Conservation (phyloP, 164 flowering plant species). For the Santalum album region DNA sequence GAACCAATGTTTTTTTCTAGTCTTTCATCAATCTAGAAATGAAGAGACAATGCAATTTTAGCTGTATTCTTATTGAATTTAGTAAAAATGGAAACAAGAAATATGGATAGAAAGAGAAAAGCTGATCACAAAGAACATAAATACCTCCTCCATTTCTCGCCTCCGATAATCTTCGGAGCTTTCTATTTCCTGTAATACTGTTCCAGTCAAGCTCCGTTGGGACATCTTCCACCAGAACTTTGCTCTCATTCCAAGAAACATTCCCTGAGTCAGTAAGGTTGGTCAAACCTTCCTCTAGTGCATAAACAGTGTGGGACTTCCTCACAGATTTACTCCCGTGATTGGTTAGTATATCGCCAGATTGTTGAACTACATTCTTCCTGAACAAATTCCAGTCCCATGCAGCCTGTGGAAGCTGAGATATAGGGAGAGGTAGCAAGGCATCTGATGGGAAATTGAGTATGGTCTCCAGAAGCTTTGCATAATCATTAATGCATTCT, state of each 20-base stretch:
- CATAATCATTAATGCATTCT: conserved; percentile 69
- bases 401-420: conserved; percentile 35
- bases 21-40: conserved; percentile 71
- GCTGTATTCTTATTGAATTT: conserved; percentile 2
- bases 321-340: conserved; percentile 9
- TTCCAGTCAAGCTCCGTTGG: conserved; percentile 62
- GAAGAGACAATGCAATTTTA: conserved; percentile 9
- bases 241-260: conserved; percentile 30
- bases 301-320: conserved; percentile 41
- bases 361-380: conserved; percentile 29
- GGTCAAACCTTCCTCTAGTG: conserved; percentile 46
- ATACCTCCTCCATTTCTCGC: conserved; percentile 77
- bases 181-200: conserved; percentile 48
- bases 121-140: not conserved
- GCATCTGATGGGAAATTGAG: conserved; percentile 79
- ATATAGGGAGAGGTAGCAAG: conserved; percentile 42
- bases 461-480: conserved; percentile 61
- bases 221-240: conserved; percentile 23
- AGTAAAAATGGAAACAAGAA: not conserved
- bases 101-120: not conserved
- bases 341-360: conserved; percentile 8
- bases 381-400: conserved; percentile 80
- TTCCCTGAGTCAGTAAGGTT: conserved; percentile 8
- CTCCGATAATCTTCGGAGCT: conserved; percentile 61
- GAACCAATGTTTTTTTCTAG: conserved; percentile 48